phyloP scores from a whole-genome alignment of 495 filamentous ascomycete genomes.

The Pseudomonodictys pantanalensis region DNA sequence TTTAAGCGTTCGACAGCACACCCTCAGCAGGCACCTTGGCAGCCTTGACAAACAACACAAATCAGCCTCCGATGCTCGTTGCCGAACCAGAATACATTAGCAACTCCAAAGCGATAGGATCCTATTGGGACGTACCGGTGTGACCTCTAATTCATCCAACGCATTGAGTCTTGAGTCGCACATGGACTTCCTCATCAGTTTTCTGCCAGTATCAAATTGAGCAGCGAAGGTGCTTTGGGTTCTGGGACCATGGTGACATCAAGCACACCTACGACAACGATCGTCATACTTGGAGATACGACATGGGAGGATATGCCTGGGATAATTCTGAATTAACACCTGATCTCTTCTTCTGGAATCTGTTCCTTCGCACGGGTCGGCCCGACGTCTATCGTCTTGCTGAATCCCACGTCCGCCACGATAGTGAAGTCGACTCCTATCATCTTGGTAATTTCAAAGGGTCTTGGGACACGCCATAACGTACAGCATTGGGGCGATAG shows the following conservation, averaged over 20 bases:
- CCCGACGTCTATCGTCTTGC: constrained; percentile 14
- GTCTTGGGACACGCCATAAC: constrained; percentile 13
- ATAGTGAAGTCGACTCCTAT: constrained; percentile 14
- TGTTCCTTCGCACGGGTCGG: constrained; percentile 15
- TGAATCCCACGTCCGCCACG: constrained; percentile 7
- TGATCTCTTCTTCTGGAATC: constrained; percentile 15
- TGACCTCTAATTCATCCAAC: neutral
- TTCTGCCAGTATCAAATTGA: constrained; percentile 13
- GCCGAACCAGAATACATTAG: constrained; percentile 7
- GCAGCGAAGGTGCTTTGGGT: constrained; percentile 16
- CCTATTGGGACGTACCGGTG: constrained; percentile 4
- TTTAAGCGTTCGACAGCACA: constrained; percentile 17
- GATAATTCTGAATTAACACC: constrained; percentile 19
- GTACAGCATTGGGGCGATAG: constrained; percentile 20
- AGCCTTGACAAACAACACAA: constrained; percentile 5
- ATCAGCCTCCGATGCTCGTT: constrained; percentile 14
- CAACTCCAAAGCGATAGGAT: constrained; percentile 1
- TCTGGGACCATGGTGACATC: constrained; percentile 24
- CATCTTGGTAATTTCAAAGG: constrained; percentile 21
- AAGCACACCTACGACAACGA: constrained; percentile 12
- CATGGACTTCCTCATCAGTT: constrained; percentile 13
- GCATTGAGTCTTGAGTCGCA: constrained; percentile 1
- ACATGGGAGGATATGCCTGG: constrained; percentile 17
- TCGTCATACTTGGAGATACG: constrained; percentile 16
- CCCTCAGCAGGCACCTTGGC: constrained; percentile 8